Percentiles rank a stretch among this genome's conserved stretches.
Conservation (phyloP, 148 eudicot genomes). For the Agrostemma githago region DNA sequence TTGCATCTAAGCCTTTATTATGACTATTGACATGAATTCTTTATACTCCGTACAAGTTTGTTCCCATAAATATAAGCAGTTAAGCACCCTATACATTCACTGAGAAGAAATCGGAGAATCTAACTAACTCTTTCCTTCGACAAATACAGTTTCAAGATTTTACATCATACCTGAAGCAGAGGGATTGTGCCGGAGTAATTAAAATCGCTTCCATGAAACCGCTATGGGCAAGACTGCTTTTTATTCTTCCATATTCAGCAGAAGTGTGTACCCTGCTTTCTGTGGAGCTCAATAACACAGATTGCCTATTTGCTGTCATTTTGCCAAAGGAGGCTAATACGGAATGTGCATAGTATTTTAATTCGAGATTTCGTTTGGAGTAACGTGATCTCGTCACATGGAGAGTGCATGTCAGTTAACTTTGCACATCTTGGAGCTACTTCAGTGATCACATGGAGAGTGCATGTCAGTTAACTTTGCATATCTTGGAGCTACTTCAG, state of each 20-base stretch:
- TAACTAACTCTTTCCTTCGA: constrained; percentile 15
- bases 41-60: background rate
- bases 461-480: background rate
- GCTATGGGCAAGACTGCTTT: constrained; percentile 77
- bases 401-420: background rate
- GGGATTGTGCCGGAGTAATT: constrained; percentile 94
- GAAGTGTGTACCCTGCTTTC: constrained; percentile 75
- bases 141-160: constrained; percentile 81
- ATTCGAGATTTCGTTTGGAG: background rate
- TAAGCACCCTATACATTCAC: background rate
- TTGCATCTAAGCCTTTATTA: background rate
- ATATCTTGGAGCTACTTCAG: background rate
- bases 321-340: constrained; percentile 79
- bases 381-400: background rate
- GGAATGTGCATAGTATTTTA: constrained; percentile 40
- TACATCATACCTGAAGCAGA: constrained; percentile 82
- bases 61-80: background rate
- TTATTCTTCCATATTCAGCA: constrained; percentile 72
- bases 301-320: constrained; percentile 70
- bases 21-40: background rate
- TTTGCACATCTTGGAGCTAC: background rate
- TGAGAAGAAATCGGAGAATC: background rate
- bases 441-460: background rate
- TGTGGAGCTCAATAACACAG: constrained; percentile 46
- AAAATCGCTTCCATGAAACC: constrained; percentile 68